Conservation (phyloP, 495 filamentous ascomycete species). For the Apiosordaria backusii region DNA sequence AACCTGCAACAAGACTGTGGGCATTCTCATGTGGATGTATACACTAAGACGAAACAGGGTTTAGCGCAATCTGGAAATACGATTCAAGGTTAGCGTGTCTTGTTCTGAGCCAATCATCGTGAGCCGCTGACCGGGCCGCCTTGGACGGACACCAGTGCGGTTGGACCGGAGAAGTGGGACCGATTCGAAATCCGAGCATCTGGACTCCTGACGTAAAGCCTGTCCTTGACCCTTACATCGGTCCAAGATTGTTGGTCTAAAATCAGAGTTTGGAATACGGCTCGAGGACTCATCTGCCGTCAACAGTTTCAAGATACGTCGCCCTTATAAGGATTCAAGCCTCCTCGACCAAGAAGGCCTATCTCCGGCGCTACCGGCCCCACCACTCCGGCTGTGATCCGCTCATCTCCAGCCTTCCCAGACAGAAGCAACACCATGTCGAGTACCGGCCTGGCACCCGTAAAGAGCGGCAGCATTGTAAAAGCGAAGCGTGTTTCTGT, state of each 20-base stretch:
- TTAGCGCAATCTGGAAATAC: slow-evolving; percentile 12
- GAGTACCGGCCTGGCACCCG: not conserved
- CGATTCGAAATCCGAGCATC: not conserved
- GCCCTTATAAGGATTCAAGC: not conserved
- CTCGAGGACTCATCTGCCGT: not conserved
- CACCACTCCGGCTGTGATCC: not conserved
- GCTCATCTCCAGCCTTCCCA: not conserved
- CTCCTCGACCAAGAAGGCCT: not conserved
- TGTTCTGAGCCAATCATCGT: not conserved
- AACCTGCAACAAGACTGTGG: not conserved
- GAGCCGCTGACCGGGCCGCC: not conserved
- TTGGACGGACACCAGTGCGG: not conserved
- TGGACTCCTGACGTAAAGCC: not conserved
- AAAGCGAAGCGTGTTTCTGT: not conserved
- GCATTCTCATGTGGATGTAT: not conserved
- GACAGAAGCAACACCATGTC: too few species aligned
- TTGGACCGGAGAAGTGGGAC: not conserved
- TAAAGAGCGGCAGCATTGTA: not conserved
- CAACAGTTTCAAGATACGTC: not conserved
- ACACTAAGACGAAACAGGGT: not conserved
- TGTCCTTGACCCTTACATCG: not conserved
- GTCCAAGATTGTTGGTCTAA: not conserved
- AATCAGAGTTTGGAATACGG: not conserved
- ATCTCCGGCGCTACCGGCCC: not conserved
- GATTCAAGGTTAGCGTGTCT: slow-evolving; percentile 17